These are phyloP conservation scores for Boletus mariae DNA, from an alignment of 1,284 basidiomycete genomes.

Conservation along the genomic window DNA sequence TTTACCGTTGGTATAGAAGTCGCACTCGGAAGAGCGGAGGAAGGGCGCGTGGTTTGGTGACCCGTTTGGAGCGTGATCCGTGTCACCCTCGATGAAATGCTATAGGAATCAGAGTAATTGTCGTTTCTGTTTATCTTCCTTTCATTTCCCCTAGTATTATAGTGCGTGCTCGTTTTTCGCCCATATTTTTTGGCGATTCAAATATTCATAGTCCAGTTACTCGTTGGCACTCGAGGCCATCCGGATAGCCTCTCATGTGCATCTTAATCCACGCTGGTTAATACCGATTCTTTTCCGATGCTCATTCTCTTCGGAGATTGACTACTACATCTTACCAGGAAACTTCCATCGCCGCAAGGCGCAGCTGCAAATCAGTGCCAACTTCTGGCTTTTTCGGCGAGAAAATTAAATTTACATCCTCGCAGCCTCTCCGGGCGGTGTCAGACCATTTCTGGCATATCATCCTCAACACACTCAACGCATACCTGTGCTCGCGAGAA, in stretches of 20 bases:
- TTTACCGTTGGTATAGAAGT: conserved; percentile 32
- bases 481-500: too few relatives aligned
- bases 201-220: too few relatives aligned
- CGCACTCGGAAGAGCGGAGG: conserved; percentile 33
- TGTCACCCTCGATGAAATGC: background rate
- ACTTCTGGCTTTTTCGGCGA: background rate
- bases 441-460: too few relatives aligned
- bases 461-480: too few relatives aligned
- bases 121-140: conserved; percentile 14
- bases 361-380: background rate
- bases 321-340: background rate
- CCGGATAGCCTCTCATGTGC: background rate
- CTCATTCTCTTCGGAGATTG: background rate
- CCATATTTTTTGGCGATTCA: too few relatives aligned
- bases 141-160: background rate
- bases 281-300: background rate
- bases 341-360: background rate
- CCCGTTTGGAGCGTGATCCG: too few relatives aligned
- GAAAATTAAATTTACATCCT: background rate
- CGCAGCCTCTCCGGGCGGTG: too few relatives aligned
- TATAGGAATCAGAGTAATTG: conserved; percentile 15
- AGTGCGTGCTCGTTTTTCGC: too few relatives aligned
- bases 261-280: background rate
- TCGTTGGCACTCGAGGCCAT: too few relatives aligned
- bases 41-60: conserved; percentile 32